Base-by-base conservation (phyloP, 2,329 filamentous ascomycete species). In the Ophiostoma sp. region DNA sequence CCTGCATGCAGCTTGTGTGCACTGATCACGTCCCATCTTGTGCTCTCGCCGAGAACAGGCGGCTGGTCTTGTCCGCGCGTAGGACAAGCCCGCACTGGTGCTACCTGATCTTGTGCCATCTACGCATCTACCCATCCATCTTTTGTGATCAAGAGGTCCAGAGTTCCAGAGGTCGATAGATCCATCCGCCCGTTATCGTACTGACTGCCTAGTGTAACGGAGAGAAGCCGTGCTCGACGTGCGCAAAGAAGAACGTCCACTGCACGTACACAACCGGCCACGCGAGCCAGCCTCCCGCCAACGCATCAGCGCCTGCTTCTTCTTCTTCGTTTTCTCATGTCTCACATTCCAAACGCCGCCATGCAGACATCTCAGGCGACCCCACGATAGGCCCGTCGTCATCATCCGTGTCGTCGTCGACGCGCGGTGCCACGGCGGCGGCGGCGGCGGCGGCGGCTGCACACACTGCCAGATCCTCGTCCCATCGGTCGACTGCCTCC, bases 171-270 rank as follows among this genome's bases (percentile, higher is more conserved):
- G 39, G 4, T 39, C 7, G 4, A 31, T 31, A 31, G 36, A 41
- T 41, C 39, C 15, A 15, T 41, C 48, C 48, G 48, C 3, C 17
- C 52, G 10, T 5, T 27, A 23, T 27, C 20, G 13, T 62, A 62
- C 27, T 62, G 13, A 33, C 23, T 62, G 13, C 15, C 27, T 72
- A 89, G 86, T 89, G 86, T 77, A 86, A 89, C 77, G 86, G 86
- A 35, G 75, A 81, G 66, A 81, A 80, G 68, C 86, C 86, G 52
- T 89, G 87, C 77, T 82, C 82, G 71, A 85, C 84, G 33, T 89
- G 87, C 77, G 78, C 80, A 64, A 88, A 86, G 78, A 83, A 85
- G 76, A 79, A 76, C 27, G 76, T 83, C 70, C 75, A 73, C 4
- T 86, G 83, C 73, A 74, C 78, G 36, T 86, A 85, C 52, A 20